Evolutionary conservation across 148 eudicot species (phyloP), one percentile per base, ranked within the genome.

Genomic region (Camellia sinensis): DNA sequence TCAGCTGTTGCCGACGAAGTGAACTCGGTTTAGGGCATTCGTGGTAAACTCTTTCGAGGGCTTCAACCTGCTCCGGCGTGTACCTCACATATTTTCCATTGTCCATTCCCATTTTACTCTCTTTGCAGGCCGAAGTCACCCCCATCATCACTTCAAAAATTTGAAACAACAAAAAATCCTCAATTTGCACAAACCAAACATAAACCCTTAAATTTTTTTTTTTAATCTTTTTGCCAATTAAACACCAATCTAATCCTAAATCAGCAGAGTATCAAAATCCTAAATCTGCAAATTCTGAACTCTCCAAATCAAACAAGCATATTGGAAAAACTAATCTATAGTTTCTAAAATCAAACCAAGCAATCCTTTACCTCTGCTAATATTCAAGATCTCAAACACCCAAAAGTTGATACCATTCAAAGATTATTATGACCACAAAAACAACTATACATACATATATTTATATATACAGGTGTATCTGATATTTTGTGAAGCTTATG

Each of bases 21-120:
- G 98, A 94, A 67, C 93, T 94, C 64, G 98, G 98, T 80, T 94
- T 94, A 11, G 98, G 98, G 82, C 98, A 94, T 15, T 94, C 98
- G 75, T 91, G 95, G 86, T 94, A 94, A 19, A 94, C 88, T 91
- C 98, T 90, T 84, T 92, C 98, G 19, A 94, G 91, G 80, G 98
- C 98, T 82, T 94, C 98, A 82, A 94, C 97, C 90, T 94, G 98
- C 93, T 94, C 98, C 66, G 98, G 98, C 50, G 98, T 94, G 80
- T 94, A 94, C 66, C 98, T 86, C 75, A 94, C 98, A 85, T 92
- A 94, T 73, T 94, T 94, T 3, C 98, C 98, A 79, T 94, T 92
- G 82, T 94, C 98, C 92, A 92, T 83, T 79, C 83, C 89, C 3
- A 8, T 86, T 73, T 87, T 91, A 85, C 95, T 92, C 79, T 94